Conservation (phyloP, 371 early-diverging fungal genomes). For the Lichtheimia hyalospora region DNA sequence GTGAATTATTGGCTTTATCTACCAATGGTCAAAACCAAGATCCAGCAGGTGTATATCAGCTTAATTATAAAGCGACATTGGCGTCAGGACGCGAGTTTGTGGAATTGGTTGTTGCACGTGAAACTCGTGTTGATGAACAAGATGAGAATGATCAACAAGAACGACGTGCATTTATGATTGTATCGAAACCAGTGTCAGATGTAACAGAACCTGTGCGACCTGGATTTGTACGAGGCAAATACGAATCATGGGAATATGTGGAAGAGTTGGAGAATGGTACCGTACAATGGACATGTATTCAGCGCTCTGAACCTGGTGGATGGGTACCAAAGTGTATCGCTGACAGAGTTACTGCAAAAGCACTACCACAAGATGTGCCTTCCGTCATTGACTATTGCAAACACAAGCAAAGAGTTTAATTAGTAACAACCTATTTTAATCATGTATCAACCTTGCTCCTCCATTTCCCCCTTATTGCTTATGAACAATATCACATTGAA, state of each 20-base stretch:
- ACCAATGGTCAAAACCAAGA: not conserved
- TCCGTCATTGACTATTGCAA: slow-evolving; percentile 19
- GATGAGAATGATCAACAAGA: not conserved
- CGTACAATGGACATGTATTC: slow-evolving; percentile 31
- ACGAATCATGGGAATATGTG: slow-evolving; percentile 32
- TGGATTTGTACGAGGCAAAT: slow-evolving; percentile 25
- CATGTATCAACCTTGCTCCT: too few species aligned
- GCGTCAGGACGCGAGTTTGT: slow-evolving; percentile 26
- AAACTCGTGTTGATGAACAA: not conserved
- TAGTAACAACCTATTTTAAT: not conserved
- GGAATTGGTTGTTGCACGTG: slow-evolving; percentile 27
- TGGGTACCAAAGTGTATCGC: slow-evolving; percentile 20
- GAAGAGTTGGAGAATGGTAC: slow-evolving; percentile 17
- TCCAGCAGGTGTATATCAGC: slow-evolving; percentile 27
- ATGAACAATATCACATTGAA: too few species aligned
- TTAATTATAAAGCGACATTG: slow-evolving; percentile 26
- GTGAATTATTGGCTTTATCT: slow-evolving; percentile 4
- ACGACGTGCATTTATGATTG: slow-evolving; percentile 22
- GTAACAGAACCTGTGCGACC: not conserved
- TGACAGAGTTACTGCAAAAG: slow-evolving; percentile 20
- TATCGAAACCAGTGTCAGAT: slow-evolving; percentile 22
- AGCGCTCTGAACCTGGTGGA: slow-evolving; percentile 28
- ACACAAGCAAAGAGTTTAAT: not conserved
- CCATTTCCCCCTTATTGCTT: too few species aligned
- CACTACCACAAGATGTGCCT: slow-evolving; percentile 24